Conservation (phyloP, 257 asterid species). For the Forsythia viridissima region DNA sequence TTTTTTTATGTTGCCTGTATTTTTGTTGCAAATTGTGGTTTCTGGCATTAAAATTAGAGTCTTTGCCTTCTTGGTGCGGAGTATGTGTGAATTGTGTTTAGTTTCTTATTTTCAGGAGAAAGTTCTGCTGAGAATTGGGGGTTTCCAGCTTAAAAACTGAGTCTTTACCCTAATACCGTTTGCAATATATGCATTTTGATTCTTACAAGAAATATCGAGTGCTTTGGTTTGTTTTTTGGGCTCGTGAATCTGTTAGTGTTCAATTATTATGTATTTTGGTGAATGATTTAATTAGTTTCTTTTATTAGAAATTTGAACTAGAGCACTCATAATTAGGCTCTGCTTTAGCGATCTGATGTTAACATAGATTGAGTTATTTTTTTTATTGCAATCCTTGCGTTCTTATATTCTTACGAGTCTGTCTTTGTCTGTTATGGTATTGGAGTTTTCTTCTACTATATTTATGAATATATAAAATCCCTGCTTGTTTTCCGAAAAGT, state of each 20-base stretch:
- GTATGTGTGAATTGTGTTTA: background rate
- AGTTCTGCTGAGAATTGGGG: background rate
- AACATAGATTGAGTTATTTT: no score
- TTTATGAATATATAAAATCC: background rate
- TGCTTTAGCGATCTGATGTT: no score
- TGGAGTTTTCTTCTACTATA: background rate
- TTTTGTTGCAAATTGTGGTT: no score
- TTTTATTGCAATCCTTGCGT: no score
- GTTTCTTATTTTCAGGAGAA: background rate
- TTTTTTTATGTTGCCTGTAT: background rate
- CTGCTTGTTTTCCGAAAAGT: background rate
- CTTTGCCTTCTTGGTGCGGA: background rate
- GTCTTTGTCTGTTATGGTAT: background rate
- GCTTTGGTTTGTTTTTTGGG: background rate
- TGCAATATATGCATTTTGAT: background rate
- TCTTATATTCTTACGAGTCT: background rate
- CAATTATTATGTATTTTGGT: background rate
- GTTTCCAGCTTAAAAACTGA: slow-evolving; percentile 9
- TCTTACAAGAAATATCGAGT: background rate
- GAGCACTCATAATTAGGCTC: background rate
- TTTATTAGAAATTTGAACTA: background rate
- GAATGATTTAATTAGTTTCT: no score
- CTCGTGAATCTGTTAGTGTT: no score
- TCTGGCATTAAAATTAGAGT: no score
- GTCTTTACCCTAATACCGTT: background rate